Evolutionary conservation across 257 asterid genomes (phyloP).

Genomic region (Phtheirospermum japonicum): DNA sequence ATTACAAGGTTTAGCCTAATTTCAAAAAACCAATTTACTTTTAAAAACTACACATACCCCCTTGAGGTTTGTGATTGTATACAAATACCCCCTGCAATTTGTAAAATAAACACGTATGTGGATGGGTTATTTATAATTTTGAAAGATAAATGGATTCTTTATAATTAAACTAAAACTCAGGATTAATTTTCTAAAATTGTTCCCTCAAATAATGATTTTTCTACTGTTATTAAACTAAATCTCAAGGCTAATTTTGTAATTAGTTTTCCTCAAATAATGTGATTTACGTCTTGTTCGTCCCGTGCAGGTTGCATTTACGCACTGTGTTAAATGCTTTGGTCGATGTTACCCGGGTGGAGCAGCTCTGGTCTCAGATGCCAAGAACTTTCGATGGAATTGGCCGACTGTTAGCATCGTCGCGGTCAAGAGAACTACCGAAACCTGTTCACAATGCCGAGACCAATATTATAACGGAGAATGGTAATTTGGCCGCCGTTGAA

Average conservation of each 20-base stretch:
- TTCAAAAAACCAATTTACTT: no score
- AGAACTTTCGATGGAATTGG: conserved; percentile 51
- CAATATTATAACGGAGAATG: conserved; percentile 45
- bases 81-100: no score
- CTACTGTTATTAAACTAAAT: neutral
- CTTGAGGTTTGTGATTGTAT: no score
- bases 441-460: conserved; percentile 34
- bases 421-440: conserved; percentile 49
- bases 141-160: no score
- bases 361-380: conserved; percentile 53
- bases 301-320: conserved; percentile 63
- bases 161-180: no score
- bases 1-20: no score
- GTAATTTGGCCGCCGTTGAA: conserved; percentile 39
- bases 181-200: no score
- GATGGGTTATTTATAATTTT: no score
- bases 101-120: no score
- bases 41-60: no score
- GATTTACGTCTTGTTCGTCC: neutral
- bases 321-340: conserved; percentile 62
- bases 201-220: neutral
- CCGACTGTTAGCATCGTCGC: conserved; percentile 47
- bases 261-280: neutral
- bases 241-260: neutral
- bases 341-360: conserved; percentile 78